Evolutionary conservation across 306 rosid genomes (phyloP).

Genomic region (Gynostemma pentaphyllum): DNA sequence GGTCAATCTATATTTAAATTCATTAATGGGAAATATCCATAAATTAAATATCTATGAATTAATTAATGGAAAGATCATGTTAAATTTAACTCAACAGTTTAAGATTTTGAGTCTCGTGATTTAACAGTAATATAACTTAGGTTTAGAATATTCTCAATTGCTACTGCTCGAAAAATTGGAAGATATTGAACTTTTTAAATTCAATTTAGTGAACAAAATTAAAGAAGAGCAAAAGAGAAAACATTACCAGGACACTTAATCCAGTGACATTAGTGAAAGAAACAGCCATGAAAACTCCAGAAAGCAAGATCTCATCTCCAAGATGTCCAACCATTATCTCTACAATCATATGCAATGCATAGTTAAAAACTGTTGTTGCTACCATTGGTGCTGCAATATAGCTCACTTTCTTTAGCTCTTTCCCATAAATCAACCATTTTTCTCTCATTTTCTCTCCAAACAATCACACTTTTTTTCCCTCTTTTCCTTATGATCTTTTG

Average conservation of each 20-base stretch:
- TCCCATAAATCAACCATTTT: background rate
- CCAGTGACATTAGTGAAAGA: constrained; percentile 17
- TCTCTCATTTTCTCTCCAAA: constrained; percentile 9
- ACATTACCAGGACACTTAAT: constrained; percentile 17
- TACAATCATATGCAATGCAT: constrained; percentile 3
- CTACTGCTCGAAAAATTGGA: no score
- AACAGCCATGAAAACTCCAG: constrained; percentile 15
- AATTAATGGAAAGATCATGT: no score
- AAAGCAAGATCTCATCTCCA: constrained; percentile 13
- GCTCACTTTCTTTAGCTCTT: constrained; percentile 14
- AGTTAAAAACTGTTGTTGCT: constrained; percentile 5
- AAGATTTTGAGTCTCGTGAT: no score
- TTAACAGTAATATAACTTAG: no score
- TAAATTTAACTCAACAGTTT: no score
- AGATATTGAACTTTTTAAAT: no score
- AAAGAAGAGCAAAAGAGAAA: background rate
- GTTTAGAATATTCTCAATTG: no score
- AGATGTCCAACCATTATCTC: constrained; percentile 20
- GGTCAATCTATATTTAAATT: no score
- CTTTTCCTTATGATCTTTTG: background rate
- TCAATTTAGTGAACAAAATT: no score
- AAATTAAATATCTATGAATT: no score
- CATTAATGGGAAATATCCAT: no score
- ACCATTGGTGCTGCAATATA: constrained; percentile 16
- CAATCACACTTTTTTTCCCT: background rate